phyloP scores from a whole-genome alignment of 192 early-diverging fungal genomes.

The Glomus cerebriforme region DNA sequence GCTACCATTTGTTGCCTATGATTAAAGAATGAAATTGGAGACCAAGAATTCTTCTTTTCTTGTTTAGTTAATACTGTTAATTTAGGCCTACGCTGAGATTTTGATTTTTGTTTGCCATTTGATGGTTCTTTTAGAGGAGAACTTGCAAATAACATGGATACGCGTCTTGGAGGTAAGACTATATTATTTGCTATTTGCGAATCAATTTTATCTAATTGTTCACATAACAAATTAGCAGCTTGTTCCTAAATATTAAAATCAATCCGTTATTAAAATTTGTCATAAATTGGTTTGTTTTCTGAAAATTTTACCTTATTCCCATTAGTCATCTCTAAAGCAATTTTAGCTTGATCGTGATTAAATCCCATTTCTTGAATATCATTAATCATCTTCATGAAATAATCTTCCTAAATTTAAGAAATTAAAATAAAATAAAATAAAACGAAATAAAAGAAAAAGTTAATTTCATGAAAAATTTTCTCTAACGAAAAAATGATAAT shows the following conservation, averaged over 20 bases:
- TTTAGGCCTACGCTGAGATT: not conserved
- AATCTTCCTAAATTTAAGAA: not conserved
- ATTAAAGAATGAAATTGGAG: slow-evolving; percentile 55
- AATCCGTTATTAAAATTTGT: not conserved
- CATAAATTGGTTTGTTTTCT: not conserved
- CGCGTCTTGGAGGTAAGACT: slow-evolving; percentile 36
- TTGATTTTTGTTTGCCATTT: slow-evolving; percentile 14
- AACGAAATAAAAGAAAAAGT: not conserved
- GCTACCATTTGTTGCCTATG: slow-evolving; percentile 42
- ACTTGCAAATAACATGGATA: slow-evolving; percentile 26
- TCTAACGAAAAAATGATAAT: not conserved
- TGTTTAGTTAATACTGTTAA: slow-evolving; percentile 21
- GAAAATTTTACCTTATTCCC: slow-evolving; percentile 53
- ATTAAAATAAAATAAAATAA: not conserved
- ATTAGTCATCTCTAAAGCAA: slow-evolving; percentile 59
- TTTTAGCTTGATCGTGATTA: slow-evolving; percentile 55
- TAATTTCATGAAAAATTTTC: not conserved
- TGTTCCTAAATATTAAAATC: slow-evolving; percentile 47
- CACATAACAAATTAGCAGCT: slow-evolving; percentile 60
- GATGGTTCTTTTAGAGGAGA: not conserved
- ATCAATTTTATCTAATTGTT: slow-evolving; percentile 56
- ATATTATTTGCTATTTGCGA: slow-evolving; percentile 39
- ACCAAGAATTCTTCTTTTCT: slow-evolving; percentile 46
- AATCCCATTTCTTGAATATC: slow-evolving; percentile 76
- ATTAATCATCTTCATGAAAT: slow-evolving; percentile 39